These are phyloP conservation scores for Protomyces inouyei DNA, from an alignment of 1,139 yeast species.

Conservation along the genomic window DNA sequence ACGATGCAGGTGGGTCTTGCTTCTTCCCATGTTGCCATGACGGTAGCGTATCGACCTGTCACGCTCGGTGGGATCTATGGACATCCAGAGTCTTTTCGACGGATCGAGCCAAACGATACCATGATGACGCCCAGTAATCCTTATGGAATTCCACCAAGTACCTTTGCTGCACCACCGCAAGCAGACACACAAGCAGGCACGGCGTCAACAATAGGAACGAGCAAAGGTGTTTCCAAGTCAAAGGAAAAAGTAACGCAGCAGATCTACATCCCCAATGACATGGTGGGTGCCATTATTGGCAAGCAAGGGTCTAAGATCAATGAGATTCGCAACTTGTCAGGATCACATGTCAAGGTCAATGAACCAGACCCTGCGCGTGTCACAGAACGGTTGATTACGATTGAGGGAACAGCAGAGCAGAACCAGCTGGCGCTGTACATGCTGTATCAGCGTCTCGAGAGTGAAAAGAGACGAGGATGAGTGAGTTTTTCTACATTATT, in stretches of 20 bases:
- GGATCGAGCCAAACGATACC: slow-evolving; percentile 29
- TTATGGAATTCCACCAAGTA: slow-evolving; percentile 35
- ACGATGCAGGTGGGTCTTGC: slow-evolving; percentile 60
- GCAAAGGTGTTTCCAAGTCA: neutral
- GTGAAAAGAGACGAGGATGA: slow-evolving; percentile 6
- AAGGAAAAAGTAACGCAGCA: slow-evolving; percentile 51
- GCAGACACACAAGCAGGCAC: slow-evolving; percentile 30
- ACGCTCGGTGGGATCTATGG: slow-evolving; percentile 33
- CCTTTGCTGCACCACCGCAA: slow-evolving; percentile 35
- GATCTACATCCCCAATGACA: slow-evolving; percentile 67
- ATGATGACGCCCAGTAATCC: slow-evolving; percentile 32
- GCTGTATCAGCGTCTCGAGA: slow-evolving; percentile 46
- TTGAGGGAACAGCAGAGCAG: slow-evolving; percentile 64
- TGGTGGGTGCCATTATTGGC: slow-evolving; percentile 81
- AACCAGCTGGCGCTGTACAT: slow-evolving; percentile 72
- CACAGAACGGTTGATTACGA: slow-evolving; percentile 57
- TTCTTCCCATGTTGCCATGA: slow-evolving; percentile 37
- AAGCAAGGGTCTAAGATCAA: slow-evolving; percentile 79
- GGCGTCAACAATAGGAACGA: neutral
- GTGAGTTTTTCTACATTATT: neutral
- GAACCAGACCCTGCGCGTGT: slow-evolving; percentile 41
- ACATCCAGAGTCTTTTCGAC: slow-evolving; percentile 28
- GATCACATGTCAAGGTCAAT: slow-evolving; percentile 68
- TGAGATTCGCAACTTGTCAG: slow-evolving; percentile 70
- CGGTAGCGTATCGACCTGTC: slow-evolving; percentile 31